Percentiles rank a stretch among this genome's conserved stretches.
phyloP scores from a whole-genome alignment of 768 basidiomycete species.

The Leccinum pellstonianum region DNA sequence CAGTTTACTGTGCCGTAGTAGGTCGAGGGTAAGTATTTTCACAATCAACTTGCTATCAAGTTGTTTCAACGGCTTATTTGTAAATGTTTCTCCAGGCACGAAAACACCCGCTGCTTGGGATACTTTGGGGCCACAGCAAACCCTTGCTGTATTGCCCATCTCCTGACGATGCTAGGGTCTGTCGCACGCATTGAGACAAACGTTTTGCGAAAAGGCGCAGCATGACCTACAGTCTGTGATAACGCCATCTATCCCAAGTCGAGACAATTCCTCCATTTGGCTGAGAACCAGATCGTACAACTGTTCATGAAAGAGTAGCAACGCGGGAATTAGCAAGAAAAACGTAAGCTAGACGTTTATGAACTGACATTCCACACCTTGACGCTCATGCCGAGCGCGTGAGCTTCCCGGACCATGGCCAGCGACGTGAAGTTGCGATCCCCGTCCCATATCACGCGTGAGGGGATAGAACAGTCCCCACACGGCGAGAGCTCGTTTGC shows the following conservation, averaged over 20 bases:
- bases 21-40: too few relatives aligned
- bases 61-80: neutral
- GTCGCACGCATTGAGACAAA: neutral
- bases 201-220: neutral
- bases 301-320: slow-evolving; percentile 31
- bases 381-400: slow-evolving; percentile 58
- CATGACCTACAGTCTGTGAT: slow-evolving; percentile 62
- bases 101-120: slow-evolving; percentile 55
- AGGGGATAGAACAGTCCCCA: slow-evolving; percentile 41
- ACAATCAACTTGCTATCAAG: too few relatives aligned
- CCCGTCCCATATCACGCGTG: slow-evolving; percentile 41
- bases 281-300: slow-evolving; percentile 52
- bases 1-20: too few relatives aligned
- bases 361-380: slow-evolving; percentile 72
- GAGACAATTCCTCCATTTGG: slow-evolving; percentile 57
- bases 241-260: slow-evolving; percentile 68
- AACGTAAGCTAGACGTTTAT: neutral
- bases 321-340: neutral
- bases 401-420: slow-evolving; percentile 67
- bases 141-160: slow-evolving; percentile 54
- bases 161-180: slow-evolving; percentile 58
- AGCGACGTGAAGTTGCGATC: slow-evolving; percentile 61
- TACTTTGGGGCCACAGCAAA: slow-evolving; percentile 54
- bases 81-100: slow-evolving; percentile 56
- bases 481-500: slow-evolving; percentile 67